A percentile compares a stretch with the other conserved stretches of the same genome.
Conservation (phyloP, 1,139 yeast genomes). For the Magnusiomyces suaveolens region DNA sequence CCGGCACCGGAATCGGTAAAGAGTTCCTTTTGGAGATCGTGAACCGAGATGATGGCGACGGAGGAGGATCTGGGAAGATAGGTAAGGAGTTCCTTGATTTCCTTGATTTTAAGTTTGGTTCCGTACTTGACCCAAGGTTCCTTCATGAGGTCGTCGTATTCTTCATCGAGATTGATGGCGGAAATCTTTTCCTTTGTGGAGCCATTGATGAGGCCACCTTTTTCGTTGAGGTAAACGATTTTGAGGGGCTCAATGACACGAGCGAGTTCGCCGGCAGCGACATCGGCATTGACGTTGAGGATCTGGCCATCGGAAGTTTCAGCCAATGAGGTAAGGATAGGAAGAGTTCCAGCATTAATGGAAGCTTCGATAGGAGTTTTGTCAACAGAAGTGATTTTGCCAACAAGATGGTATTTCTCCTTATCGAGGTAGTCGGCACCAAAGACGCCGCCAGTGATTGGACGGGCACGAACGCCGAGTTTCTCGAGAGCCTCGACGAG, state of each 20-base stretch:
- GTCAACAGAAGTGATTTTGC: constrained; percentile 76
- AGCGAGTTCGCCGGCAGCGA: constrained; percentile 97
- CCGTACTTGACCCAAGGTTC: constrained; percentile 99
- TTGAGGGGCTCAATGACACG: constrained; percentile 94
- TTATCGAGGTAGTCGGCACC: constrained; percentile 86
- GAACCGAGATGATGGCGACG: constrained; percentile 91
- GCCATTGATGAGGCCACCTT: constrained; percentile 95
- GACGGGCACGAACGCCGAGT: constrained; percentile 96
- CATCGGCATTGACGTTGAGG: constrained; percentile 94
- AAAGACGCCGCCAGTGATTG: constrained; percentile 96
- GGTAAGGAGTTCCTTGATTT: constrained; percentile 86
- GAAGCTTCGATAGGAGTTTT: constrained; percentile 91
- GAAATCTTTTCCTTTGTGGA: constrained; percentile 83
- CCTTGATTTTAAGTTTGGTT: constrained; percentile 90
- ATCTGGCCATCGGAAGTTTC: constrained; percentile 96
- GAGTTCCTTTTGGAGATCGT: constrained; percentile 90
- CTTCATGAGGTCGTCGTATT: constrained; percentile 79
- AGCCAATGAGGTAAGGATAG: constrained; percentile 90
- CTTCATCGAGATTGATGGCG: constrained; percentile 88
- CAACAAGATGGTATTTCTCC: constrained; percentile 86
- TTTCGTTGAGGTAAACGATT: constrained; percentile 90
- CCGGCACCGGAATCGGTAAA: constrained; percentile 99
- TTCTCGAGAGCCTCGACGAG: constrained; percentile 92
- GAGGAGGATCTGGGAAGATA: constrained; percentile 94
- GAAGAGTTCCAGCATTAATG: constrained; percentile 91